Evolutionary conservation across 2,329 filamentous ascomycete species (phyloP).

Genomic region (Penicillium frequentans): DNA sequence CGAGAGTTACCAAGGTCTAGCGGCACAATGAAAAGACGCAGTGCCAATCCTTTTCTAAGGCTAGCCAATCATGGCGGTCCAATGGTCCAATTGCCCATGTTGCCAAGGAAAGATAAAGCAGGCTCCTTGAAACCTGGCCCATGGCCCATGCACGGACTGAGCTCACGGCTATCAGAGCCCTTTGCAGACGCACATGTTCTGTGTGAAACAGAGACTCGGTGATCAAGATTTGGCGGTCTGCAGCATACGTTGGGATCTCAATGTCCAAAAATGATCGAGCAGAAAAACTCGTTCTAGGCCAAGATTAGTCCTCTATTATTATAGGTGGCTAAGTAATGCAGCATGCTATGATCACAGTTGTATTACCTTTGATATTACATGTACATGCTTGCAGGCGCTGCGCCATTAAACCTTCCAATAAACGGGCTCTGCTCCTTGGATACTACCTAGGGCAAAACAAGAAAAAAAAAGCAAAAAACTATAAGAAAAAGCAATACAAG

Average conservation of each 20-base stretch:
- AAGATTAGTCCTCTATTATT: not conserved
- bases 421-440: not conserved
- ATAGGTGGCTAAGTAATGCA: not conserved
- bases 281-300: not conserved
- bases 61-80: not conserved
- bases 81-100: not conserved
- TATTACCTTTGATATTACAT: not conserved
- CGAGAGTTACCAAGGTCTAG: not conserved
- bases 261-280: not conserved
- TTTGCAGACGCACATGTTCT: not conserved
- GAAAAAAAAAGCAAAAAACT: not conserved
- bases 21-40: not conserved
- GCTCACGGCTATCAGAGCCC: constrained; percentile 1
- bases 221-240: not conserved
- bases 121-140: constrained; percentile 1
- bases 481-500: not conserved
- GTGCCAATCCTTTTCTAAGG: not conserved
- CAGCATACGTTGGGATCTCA: not conserved
- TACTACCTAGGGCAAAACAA: not conserved
- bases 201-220: not conserved
- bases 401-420: constrained; percentile 1
- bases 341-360: not conserved
- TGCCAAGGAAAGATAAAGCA: constrained; percentile 8
- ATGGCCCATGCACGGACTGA: not conserved
- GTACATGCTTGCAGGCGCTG: not conserved